Evolutionary conservation across 2,329 filamentous ascomycete species (phyloP), one percentile per base, ranked within the genome.

Genomic region (Penicillium sp.): DNA sequence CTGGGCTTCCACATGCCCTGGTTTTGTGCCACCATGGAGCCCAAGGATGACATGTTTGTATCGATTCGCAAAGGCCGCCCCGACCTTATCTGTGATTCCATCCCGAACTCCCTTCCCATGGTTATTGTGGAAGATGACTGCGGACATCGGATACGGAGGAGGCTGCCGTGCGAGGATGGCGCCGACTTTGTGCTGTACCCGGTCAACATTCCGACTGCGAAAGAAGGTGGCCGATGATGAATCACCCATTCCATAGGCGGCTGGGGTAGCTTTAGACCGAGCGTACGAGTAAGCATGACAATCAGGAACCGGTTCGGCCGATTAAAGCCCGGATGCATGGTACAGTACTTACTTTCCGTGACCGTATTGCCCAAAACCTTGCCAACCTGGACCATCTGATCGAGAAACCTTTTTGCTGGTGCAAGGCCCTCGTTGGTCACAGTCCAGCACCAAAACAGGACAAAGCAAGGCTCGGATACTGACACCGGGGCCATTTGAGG

Each of bases 121-220:
- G 20, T 55, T 55, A 46, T 51, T 51, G 39, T 55, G 45, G 46
- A 55, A 42, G 15, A 52, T 49, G 17, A 55, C 49, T 17, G 52
- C 45, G 27, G 52, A 55, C 20, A 55, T 49, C 27, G 52, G 49
- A 33, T 49, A 45, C 4, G 40, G 40, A 37, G 40, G 51, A 52
- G 40, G 52, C 27, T 49, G 32, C 21, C 33, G 44, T 43, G 40
- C 33, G 40, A 55, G 49, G n/a, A 52, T 55, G 26, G 40, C 6
- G 12, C 44, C 49, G 26, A 52, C 7, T 0, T 43, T 36, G 2
- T 39, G 15, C 15, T 49, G 12, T 42, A 55, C 42, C 12, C 45
- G 39, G 21, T 52, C 21, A 46, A 55, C 34, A 15, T 52, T 55
- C 52, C 52, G 49, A 49, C 45, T 55, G 49, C 52, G 52, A 27